These are phyloP conservation scores for Cyberlindnera veronae DNA, from an alignment of 805 yeast species.

Conservation along the genomic window DNA sequence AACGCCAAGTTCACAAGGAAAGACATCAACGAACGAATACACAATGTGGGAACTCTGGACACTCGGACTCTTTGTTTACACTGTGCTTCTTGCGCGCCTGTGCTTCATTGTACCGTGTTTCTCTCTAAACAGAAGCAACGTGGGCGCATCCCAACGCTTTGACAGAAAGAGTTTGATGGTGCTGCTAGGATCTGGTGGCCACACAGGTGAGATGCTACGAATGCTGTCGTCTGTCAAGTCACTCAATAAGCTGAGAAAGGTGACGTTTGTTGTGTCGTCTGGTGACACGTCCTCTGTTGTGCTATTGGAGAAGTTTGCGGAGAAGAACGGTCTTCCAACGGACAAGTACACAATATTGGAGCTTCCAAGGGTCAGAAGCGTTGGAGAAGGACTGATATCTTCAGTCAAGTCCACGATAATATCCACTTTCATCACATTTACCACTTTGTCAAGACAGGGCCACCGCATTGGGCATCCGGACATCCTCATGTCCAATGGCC, in stretches of 20 bases:
- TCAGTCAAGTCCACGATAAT: constrained; percentile 42
- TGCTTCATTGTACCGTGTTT: constrained; percentile 19
- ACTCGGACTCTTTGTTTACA: constrained; percentile 6
- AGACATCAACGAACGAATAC: neutral
- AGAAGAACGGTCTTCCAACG: constrained; percentile 15
- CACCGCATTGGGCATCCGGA: constrained; percentile 31
- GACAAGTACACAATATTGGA: constrained; percentile 21
- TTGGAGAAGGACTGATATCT: constrained; percentile 50
- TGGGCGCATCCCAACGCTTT: neutral
- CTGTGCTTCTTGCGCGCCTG: constrained; percentile 7
- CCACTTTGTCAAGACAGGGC: constrained; percentile 7
- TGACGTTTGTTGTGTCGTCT: constrained; percentile 39
- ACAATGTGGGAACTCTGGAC: constrained; percentile 12
- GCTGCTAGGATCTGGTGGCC: constrained; percentile 93
- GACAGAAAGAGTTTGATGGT: constrained; percentile 23
- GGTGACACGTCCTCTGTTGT: constrained; percentile 49
- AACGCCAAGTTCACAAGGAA: neutral
- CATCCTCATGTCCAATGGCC: constrained; percentile 66
- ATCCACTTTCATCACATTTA: constrained; percentile 12
- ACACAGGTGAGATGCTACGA: constrained; percentile 92
- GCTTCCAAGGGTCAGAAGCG: constrained; percentile 56
- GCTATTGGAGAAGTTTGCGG: constrained; percentile 24
- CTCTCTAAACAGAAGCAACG: neutral
- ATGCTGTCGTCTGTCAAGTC: constrained; percentile 41
- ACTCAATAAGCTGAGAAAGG: constrained; percentile 5